Evolutionary conservation across 1,284 basidiomycete species (phyloP).

Genomic region (Trichosporon coremiiforme): DNA sequence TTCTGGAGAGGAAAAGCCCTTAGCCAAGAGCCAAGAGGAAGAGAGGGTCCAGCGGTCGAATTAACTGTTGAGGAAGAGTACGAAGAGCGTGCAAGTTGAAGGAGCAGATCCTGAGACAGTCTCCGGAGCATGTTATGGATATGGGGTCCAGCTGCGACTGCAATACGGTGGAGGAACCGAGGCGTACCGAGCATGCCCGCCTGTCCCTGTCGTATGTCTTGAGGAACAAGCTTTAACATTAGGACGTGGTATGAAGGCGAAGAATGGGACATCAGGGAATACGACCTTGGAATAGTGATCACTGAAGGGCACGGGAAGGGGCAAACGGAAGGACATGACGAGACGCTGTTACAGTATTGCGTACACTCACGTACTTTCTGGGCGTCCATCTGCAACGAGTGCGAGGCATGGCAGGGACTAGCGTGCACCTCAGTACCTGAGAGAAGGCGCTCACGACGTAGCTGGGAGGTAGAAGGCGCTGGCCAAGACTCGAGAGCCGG

Average conservation of each 20-base stretch:
- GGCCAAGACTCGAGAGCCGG: neutral
- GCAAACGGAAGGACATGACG: neutral
- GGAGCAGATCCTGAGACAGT: slow-evolving; percentile 2
- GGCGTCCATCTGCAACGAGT: neutral
- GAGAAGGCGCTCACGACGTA: neutral
- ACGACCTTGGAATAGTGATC: neutral
- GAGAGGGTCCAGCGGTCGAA: neutral
- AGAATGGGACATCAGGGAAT: slow-evolving; percentile 10
- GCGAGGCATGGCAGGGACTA: neutral
- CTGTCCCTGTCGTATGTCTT: neutral
- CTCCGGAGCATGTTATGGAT: neutral
- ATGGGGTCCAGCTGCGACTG: neutral
- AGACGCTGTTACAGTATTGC: neutral
- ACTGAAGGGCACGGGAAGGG: slow-evolving; percentile 6
- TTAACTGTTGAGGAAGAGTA: neutral
- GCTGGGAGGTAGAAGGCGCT: neutral
- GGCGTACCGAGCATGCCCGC: neutral
- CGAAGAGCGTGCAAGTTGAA: slow-evolving; percentile 5
- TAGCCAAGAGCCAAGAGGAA: slow-evolving; percentile 12
- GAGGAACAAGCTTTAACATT: slow-evolving; percentile 7
- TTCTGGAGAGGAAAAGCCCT: neutral
- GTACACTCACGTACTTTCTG: neutral
- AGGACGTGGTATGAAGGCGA: neutral
- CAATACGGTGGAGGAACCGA: slow-evolving; percentile 3
- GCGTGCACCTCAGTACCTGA: neutral